phyloP scores from a whole-genome alignment of 2,329 filamentous ascomycete genomes.

The Arachnomyces sp. region DNA sequence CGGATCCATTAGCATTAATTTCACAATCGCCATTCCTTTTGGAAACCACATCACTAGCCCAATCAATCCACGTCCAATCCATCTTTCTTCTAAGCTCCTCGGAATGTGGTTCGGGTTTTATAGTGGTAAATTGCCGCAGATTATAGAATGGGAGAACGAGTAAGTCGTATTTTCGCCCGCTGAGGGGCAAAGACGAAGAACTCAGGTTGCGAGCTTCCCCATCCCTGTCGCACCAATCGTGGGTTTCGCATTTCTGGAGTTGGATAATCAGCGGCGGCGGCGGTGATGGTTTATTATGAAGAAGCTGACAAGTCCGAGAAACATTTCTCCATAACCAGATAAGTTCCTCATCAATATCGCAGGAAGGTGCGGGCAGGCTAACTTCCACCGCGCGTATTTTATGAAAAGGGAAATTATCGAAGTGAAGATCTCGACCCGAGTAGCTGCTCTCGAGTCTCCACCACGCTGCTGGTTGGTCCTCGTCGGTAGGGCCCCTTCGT shows the following conservation, averaged over 20 bases:
- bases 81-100: neutral
- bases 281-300: neutral
- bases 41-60: neutral
- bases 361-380: conserved; percentile 4
- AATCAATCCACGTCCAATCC: neutral
- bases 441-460: neutral
- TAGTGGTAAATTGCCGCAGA: neutral
- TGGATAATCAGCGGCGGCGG: conserved; percentile 1
- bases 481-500: neutral
- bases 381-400: conserved; percentile 6
- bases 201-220: neutral
- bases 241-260: neutral
- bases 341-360: neutral
- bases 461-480: neutral
- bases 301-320: conserved; percentile 1
- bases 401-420: conserved; percentile 7
- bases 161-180: neutral
- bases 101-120: neutral
- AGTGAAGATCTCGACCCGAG: neutral
- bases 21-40: neutral
- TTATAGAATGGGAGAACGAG: conserved; percentile 2
- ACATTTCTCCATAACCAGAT: conserved; percentile 7
- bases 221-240: neutral
- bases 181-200: too few species aligned
- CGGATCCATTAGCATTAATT: neutral